Conservation (phyloP, 805 yeast species). For the Kluyveromyces wickerhamii region DNA sequence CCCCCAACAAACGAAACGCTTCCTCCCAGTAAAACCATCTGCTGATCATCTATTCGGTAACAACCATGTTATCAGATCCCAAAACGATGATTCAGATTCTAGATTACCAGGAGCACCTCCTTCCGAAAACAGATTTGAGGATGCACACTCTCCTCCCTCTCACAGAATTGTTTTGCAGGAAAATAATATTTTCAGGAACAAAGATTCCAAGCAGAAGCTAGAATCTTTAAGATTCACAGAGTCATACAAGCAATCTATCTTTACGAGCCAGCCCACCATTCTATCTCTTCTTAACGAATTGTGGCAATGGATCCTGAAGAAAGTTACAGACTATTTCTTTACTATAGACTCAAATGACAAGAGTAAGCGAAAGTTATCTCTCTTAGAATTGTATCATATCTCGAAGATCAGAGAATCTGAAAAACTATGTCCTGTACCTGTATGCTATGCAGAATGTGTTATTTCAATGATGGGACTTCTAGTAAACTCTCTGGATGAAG, state of each 20-base stretch:
- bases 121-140: conserved; percentile 1
- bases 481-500: conserved; percentile 54
- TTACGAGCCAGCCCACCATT: conserved; percentile 23
- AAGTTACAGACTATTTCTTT: conserved; percentile 18
- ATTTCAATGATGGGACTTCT: conserved; percentile 45
- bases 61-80: conserved; percentile 18
- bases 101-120: conserved; percentile 17
- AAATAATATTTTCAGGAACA: conserved; percentile 16
- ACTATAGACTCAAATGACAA: conserved; percentile 13
- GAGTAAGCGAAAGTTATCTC: conserved; percentile 13
- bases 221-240: conserved; percentile 10
- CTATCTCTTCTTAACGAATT: conserved; percentile 11
- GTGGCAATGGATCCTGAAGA: conserved; percentile 8
- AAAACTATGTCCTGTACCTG: conserved; percentile 52
- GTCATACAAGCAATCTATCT: conserved; percentile 18
- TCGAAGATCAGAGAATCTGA: conserved; percentile 45
- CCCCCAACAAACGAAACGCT: conserved; percentile 15
- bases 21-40: neutral
- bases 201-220: conserved; percentile 5
- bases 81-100: neutral
- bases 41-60: conserved; percentile 29
- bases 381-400: conserved; percentile 23
- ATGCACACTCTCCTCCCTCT: conserved; percentile 10
- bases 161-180: conserved; percentile 21
- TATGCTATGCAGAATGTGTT: conserved; percentile 58